Evolutionary conservation across 306 rosid species (phyloP).

Genomic region (Citrullus colocynthis): DNA sequence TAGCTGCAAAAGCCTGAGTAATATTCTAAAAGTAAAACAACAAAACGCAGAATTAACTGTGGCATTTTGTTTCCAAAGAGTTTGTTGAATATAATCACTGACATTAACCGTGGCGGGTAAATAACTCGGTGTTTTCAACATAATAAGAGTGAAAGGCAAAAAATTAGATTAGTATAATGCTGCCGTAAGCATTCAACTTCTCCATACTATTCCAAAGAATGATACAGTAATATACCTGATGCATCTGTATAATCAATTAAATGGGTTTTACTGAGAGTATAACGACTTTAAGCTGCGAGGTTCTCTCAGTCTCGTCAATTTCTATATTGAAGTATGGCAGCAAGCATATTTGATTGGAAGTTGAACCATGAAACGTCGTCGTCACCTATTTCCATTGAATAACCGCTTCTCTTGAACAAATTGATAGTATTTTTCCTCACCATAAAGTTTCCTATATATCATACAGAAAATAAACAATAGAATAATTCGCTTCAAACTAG

Average conservation of each 20-base stretch:
- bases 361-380: neutral
- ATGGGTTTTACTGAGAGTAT: neutral
- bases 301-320: neutral
- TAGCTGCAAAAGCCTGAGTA: neutral
- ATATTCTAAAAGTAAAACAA: no score
- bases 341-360: neutral
- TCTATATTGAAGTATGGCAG: neutral
- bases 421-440: neutral
- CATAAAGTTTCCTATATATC: conserved; percentile 1
- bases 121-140: neutral
- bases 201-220: neutral
- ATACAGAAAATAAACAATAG: neutral
- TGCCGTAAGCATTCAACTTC: neutral
- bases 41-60: no score
- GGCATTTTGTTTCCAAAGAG: no score
- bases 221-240: neutral
- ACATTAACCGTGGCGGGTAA: neutral
- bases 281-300: neutral
- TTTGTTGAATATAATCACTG: no score
- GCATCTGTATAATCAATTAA: neutral
- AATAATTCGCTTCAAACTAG: neutral
- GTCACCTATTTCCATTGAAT: neutral
- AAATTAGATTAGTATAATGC: neutral
- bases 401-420: neutral
- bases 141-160: neutral